Evolutionary conservation across 306 rosid species (phyloP).

Genomic region (Gynostemma pentaphyllum): DNA sequence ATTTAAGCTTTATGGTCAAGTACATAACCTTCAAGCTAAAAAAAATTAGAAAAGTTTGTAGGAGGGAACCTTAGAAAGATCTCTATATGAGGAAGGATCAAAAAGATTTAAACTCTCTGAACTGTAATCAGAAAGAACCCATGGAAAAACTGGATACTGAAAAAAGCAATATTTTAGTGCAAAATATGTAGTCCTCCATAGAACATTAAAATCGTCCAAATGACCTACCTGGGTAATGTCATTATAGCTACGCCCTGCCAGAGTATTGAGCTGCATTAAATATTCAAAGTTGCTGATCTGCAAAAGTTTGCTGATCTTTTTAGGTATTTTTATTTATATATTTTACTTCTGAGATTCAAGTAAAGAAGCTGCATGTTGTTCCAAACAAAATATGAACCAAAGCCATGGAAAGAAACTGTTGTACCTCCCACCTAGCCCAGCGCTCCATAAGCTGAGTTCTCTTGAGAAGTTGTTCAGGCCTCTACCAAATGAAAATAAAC

Average conservation of each 20-base stretch:
- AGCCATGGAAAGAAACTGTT: constrained; percentile 7
- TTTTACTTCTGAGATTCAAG: neutral
- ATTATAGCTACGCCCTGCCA: constrained; percentile 98
- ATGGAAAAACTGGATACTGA: constrained; percentile 99
- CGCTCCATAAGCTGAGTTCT: constrained; percentile 97
- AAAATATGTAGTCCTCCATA: constrained; percentile 10
- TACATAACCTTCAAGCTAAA: neutral
- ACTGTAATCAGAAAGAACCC: constrained; percentile 93
- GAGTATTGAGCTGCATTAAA: constrained; percentile 95
- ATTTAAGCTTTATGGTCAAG: constrained; percentile 8
- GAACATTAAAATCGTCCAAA: constrained; percentile 15
- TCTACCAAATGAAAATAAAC: constrained; percentile 34
- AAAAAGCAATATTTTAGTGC: constrained; percentile 18
- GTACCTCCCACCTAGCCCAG: constrained; percentile 99
- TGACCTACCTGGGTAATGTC: constrained; percentile 86
- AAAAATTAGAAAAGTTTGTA: constrained; percentile 13
- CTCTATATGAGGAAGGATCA: constrained; percentile 76
- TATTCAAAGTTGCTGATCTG: constrained; percentile 99
- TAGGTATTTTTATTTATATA: constrained; percentile 11
- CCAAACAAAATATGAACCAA: neutral
- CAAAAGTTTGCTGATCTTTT: constrained; percentile 21
- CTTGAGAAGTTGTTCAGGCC: constrained; percentile 85
- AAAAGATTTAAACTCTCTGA: constrained; percentile 79
- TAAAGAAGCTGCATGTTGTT: neutral
- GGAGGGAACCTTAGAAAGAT: constrained; percentile 73